A percentile compares a stretch with the other conserved stretches of the same genome.
These are phyloP conservation scores for Seminavis robusta DNA, from an alignment of 108 stramenopile genomes.

Conservation along the genomic window DNA sequence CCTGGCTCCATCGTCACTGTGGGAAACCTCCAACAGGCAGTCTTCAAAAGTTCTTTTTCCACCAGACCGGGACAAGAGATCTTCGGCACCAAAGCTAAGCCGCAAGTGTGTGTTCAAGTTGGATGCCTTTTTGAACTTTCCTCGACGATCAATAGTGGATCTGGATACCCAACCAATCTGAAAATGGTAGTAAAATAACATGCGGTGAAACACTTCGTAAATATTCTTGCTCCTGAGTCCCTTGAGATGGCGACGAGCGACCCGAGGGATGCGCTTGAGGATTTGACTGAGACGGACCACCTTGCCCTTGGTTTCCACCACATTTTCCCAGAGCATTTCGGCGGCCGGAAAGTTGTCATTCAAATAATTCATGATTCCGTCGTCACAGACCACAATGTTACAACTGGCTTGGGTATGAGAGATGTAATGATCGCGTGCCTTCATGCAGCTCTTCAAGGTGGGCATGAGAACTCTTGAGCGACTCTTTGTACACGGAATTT, in stretches of 20 bases:
- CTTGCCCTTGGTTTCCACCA: slow-evolving; percentile 28
- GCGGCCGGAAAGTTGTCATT: slow-evolving; percentile 53
- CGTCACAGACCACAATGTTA: slow-evolving; percentile 49
- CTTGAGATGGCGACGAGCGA: slow-evolving; percentile 46
- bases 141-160: slow-evolving; percentile 43
- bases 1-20: slow-evolving; percentile 42
- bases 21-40: slow-evolving; percentile 29
- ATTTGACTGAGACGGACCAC: slow-evolving; percentile 36
- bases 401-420: slow-evolving; percentile 24
- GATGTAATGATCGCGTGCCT: slow-evolving; percentile 36
- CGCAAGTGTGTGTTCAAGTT: slow-evolving; percentile 50
- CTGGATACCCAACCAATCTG: slow-evolving; percentile 49
- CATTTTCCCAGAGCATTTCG: slow-evolving; percentile 49
- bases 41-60: slow-evolving; percentile 25
- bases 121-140: slow-evolving; percentile 65
- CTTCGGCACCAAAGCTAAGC: slow-evolving; percentile 41
- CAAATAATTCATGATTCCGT: slow-evolving; percentile 49
- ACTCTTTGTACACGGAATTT: slow-evolving; percentile 50
- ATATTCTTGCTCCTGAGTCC: slow-evolving; percentile 42
- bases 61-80: slow-evolving; percentile 12
- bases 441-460: slow-evolving; percentile 37
- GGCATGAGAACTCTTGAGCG: slow-evolving; percentile 45
- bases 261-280: slow-evolving; percentile 31
- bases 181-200: slow-evolving; percentile 53
- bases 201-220: slow-evolving; percentile 54